Percentiles rank a stretch among this genome's conserved stretches.
phyloP scores from a whole-genome alignment of 2,329 filamentous ascomycete genomes.

The Phialemonium atrogriseum region DNA sequence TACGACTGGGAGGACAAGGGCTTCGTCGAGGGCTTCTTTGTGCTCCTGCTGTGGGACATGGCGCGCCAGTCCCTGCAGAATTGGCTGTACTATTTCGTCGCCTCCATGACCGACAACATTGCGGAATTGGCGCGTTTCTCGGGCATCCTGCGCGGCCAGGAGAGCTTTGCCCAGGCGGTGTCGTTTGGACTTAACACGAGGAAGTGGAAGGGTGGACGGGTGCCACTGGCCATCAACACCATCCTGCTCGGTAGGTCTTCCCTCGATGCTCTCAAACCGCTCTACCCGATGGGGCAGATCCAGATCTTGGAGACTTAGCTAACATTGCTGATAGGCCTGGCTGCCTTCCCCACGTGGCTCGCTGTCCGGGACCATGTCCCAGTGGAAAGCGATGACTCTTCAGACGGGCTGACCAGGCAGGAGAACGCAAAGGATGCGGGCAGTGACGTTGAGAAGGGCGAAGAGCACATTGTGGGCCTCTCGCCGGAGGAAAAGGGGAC shows the following conservation, averaged over 20 bases:
- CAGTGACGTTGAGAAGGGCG: background rate
- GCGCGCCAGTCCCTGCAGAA: constrained; percentile 44
- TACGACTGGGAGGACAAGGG: constrained; percentile 33
- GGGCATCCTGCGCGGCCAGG: constrained; percentile 30
- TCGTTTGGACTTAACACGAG: constrained; percentile 29
- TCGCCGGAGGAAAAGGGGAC: constrained; percentile 1
- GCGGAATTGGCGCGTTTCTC: constrained; percentile 37
- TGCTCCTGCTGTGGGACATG: constrained; percentile 40
- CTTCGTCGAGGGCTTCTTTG: constrained; percentile 38
- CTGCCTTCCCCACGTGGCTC: constrained; percentile 1
- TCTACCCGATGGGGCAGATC: too few relatives aligned
- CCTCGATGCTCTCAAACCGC: too few relatives aligned
- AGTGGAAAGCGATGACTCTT: constrained; percentile 1
- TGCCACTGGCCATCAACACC: constrained; percentile 29
- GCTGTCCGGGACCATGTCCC: constrained; percentile 1
- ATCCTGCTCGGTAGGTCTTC: constrained; percentile 29
- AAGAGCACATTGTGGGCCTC: background rate
- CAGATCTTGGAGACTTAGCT: too few relatives aligned
- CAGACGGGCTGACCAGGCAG: background rate
- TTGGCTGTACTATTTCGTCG: constrained; percentile 38
- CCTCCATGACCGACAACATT: constrained; percentile 47
- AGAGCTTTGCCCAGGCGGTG: constrained; percentile 31
- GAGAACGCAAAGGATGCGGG: background rate
- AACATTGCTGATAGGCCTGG: too few relatives aligned
- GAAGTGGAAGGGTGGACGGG: constrained; percentile 15